Evolutionary conservation across 805 yeast species (phyloP).

Genomic region (Zygosaccharomyces kombuchaensis): DNA sequence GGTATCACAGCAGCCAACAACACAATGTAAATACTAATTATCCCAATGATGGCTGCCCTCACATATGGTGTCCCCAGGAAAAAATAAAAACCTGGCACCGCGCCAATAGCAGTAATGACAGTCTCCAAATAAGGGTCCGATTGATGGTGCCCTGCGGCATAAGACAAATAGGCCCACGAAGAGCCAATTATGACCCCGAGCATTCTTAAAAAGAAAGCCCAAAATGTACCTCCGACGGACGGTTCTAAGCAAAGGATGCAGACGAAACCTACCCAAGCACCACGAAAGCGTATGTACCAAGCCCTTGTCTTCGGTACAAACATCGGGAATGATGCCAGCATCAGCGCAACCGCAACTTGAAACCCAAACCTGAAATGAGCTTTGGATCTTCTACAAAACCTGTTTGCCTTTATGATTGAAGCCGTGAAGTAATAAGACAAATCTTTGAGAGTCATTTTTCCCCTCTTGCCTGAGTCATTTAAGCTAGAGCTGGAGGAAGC

Average conservation of each 20-base stretch:
- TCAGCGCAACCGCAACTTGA: conserved; percentile 43
- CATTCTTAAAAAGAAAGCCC: conserved; percentile 44
- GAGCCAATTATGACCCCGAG: conserved; percentile 47
- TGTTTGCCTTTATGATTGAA: conserved; percentile 13
- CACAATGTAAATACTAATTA: conserved; percentile 46
- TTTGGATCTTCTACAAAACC: conserved; percentile 21
- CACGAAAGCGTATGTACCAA: conserved; percentile 48
- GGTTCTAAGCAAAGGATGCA: conserved; percentile 48
- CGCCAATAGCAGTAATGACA: conserved; percentile 41
- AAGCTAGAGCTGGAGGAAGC: background rate
- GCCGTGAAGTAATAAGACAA: conserved; percentile 3
- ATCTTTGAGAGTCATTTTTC: background rate
- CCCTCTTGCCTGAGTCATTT: background rate
- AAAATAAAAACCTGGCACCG: conserved; percentile 44
- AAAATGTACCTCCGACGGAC: conserved; percentile 47
- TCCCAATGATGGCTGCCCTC: conserved; percentile 48
- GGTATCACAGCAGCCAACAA: conserved; percentile 43
- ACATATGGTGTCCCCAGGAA: conserved; percentile 45
- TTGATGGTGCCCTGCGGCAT: conserved; percentile 42
- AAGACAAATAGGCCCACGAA: conserved; percentile 46
- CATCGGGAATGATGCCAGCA: conserved; percentile 49
- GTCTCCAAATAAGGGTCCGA: conserved; percentile 41
- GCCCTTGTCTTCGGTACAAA: conserved; percentile 43
- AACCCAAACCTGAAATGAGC: conserved; percentile 44
- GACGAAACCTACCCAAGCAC: conserved; percentile 53